These are phyloP conservation scores for Inonotus obliquus DNA, from an alignment of 1,284 basidiomycete species.

Conservation along the genomic window DNA sequence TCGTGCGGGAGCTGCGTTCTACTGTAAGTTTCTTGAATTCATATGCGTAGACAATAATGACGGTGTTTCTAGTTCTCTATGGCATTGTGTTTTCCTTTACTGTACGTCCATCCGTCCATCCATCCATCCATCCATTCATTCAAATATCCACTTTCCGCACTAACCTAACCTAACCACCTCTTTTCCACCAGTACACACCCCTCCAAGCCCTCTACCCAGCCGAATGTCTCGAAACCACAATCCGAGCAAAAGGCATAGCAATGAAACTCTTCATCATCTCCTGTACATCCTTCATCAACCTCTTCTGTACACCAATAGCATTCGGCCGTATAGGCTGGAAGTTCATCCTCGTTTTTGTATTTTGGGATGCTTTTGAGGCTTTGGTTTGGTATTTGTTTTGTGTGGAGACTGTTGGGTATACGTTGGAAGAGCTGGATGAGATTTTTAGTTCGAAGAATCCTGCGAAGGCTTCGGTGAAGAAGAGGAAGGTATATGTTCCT, in stretches of 20 bases:
- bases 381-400: constrained; percentile 32
- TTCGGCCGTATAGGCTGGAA: not conserved
- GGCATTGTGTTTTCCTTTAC: constrained; percentile 20
- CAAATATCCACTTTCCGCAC: not conserved
- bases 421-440: constrained; percentile 34
- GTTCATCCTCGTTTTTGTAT: constrained; percentile 25
- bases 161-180: not conserved
- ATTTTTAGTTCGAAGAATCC: constrained; percentile 33
- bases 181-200: constrained; percentile 22
- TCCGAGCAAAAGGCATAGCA: constrained; percentile 37
- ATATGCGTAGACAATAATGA: not conserved
- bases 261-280: constrained; percentile 18
- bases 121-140: too few species aligned
- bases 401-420: constrained; percentile 31
- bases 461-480: constrained; percentile 29
- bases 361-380: constrained; percentile 31
- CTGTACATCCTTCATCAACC: constrained; percentile 27
- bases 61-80: constrained; percentile 17
- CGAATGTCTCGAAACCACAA: constrained; percentile 33
- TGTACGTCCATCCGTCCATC: constrained; percentile 9
- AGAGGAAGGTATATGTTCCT: constrained; percentile 13
- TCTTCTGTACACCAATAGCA: constrained; percentile 23
- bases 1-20: constrained; percentile 25
- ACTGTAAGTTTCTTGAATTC: not conserved
- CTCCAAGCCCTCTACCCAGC: constrained; percentile 34